Evolutionary conservation across 202 grass and related monocot species (phyloP), one percentile per base, ranked within the genome.

Genomic region (Saccharum hybrid): DNA sequence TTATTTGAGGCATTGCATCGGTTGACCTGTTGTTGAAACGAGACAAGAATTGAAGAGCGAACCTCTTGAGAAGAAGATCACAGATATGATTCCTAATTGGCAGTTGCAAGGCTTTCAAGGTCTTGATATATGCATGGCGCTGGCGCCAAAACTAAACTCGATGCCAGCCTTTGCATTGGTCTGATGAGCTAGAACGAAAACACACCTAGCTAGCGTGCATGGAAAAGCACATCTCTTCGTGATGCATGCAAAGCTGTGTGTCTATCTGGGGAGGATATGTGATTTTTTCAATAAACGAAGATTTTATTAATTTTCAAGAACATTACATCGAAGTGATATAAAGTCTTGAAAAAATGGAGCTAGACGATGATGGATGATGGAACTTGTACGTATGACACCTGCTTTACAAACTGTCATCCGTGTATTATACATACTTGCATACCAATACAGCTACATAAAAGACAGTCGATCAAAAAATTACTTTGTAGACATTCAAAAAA

Each of bases 41-140:
- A 61, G 88, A 73, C 83, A 78, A 68, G 43, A 23, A 48, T 36
- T 49, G 74, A 79, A 62, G 62, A 75, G 28, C 60, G 34, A 49
- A 65, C 43, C 68, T 79, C 51, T 79, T 82, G 67, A 89, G 59
- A 72, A 16, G 61, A 41, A 79, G 67, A 41, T 82, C 57, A 72
- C 4, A 86, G 11, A 86, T 86, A 86, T 83, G 83, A 43, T 90
- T 83, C 68, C 31, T 74, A 90, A 72, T 71, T 82, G 31, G 66
- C 65, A 59, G 0, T 36, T 63, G n/a, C 62, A 59, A 69, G 26
- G 79, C 40, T 82, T 75, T 63, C 51, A 4, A 90, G 83, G 77
- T 74, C 52, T 48, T 39, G 63, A 46, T 76, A 64, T 23, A 12
- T 8, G 18, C 6, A 8, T 10, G 18, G 6, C 18, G 26, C 26